A percentile compares a stretch with the other conserved stretches of the same genome.
Conservation (phyloP, 139 green algal genomes). For the Diplosphaera chodatii region DNA sequence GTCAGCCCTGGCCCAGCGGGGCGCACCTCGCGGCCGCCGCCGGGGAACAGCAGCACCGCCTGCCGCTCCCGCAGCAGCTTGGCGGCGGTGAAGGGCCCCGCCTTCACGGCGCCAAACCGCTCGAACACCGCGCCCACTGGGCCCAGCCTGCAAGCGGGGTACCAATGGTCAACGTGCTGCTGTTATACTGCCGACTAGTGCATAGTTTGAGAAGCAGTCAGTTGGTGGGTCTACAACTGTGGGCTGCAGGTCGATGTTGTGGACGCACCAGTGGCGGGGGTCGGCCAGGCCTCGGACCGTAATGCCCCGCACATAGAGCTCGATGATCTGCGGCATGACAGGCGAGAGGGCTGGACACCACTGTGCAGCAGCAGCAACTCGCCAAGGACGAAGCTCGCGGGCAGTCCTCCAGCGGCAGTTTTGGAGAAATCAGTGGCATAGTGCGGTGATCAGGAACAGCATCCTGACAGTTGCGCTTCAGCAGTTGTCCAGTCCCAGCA, state of each 20-base stretch:
- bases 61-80: conserved; percentile 47
- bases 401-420: no score
- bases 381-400: no score
- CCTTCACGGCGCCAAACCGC: conserved; percentile 64
- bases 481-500: background rate
- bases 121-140: conserved; percentile 50
- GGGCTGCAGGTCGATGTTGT: conserved; percentile 16
- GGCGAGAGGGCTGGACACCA: no score
- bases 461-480: conserved; percentile 12
- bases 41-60: conserved; percentile 54
- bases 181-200: no score
- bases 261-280: conserved; percentile 27
- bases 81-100: conserved; percentile 58
- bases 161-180: no score
- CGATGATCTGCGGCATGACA: conserved; percentile 26
- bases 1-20: background rate
- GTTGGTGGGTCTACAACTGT: no score
- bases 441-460: no score
- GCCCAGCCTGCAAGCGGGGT: conserved; percentile 20
- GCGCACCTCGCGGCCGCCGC: conserved; percentile 43
- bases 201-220: no score
- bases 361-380: no score
- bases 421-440: no score
- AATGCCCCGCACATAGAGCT: conserved; percentile 68
- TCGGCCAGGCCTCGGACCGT: conserved; percentile 60